Evolutionary conservation across 2,329 filamentous ascomycete genomes (phyloP), one percentile per base, ranked within the genome.

Genomic region (Verticillium tricorpus): DNA sequence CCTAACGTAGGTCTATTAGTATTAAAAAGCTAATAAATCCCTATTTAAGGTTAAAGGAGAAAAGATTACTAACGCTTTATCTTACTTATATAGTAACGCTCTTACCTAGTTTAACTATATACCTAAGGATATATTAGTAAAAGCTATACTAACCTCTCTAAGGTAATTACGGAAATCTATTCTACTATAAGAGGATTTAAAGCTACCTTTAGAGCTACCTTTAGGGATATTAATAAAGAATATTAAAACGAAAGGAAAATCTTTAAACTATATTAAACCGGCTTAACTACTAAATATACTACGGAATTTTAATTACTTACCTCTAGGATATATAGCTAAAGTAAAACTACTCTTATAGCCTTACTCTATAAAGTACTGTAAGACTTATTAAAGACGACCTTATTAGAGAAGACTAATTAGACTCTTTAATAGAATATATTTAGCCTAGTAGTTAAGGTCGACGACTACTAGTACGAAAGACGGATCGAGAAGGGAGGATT

Each of bases 211-310:
- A 37, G 34, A 19, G 59, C 17, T 8, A 31, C 59, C 19, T 60
- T 60, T 32, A 19, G 59, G 34, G 52, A 60, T 25, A 32, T 52
- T 9, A 22, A 60, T 28, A n/a, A 60, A 31, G 59, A 60, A 9
- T 11, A 22, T 6, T 25, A 12, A 2, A 57, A 17, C 6, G 17
- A 60, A 34, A 4, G 31, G n/a, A 25, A 56, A 22, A 25, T 60
- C 19, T 15, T 35, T 7, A 32, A 57, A 2, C 34, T 60, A 5
- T 17, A 28, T 1, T 37, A 57, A 19, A 32, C 8, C 3, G 31
- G 55, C 2, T 37, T 25, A 4, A 11, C 55, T n/a, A 34, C 17
- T 19, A 34, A 57, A 5, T 57, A 57, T 22, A 22, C 31, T n/a
- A 34, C 17, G 3, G 12, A 57, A 15, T 57, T 57, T 19, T 5